A percentile compares a stretch with the other conserved stretches of the same genome.
phyloP scores from a whole-genome alignment of 2,329 filamentous ascomycete genomes.

The Phyllosticta paracitricarpa region DNA sequence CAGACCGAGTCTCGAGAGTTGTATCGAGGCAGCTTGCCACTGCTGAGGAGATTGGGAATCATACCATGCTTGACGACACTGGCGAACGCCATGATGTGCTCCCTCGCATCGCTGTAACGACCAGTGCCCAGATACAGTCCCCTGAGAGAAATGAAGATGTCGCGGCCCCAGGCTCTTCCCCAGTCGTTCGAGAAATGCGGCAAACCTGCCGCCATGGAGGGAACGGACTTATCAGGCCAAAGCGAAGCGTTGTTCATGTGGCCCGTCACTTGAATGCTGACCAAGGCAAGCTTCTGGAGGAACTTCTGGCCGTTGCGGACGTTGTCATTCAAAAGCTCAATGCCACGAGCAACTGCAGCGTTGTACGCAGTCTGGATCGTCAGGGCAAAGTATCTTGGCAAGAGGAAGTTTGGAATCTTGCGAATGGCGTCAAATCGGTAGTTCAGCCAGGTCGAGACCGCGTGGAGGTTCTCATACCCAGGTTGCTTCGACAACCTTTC shows the following conservation, averaged over 20 bases:
- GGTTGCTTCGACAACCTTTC: slow-evolving; percentile 58
- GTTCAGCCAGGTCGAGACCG: slow-evolving; percentile 67
- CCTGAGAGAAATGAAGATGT: slow-evolving; percentile 91
- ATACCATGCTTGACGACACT: slow-evolving; percentile 97
- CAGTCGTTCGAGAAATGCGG: slow-evolving; percentile 91
- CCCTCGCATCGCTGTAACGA: slow-evolving; percentile 76
- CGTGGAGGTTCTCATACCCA: slow-evolving; percentile 52
- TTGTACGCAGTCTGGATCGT: slow-evolving; percentile 80
- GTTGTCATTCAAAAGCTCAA: slow-evolving; percentile 69
- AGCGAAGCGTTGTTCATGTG: slow-evolving; percentile 83
- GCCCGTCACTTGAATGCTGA: slow-evolving; percentile 84
- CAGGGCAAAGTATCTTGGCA: slow-evolving; percentile 88
- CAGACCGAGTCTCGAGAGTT: slow-evolving; percentile 94
- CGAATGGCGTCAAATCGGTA: slow-evolving; percentile 80
- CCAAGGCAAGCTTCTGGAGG: slow-evolving; percentile 77
- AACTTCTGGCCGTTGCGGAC: slow-evolving; percentile 79
- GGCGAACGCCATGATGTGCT: slow-evolving; percentile 90
- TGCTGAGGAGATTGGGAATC: slow-evolving; percentile 88
- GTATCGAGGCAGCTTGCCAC: slow-evolving; percentile 78
- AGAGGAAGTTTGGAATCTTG: slow-evolving; percentile 73
- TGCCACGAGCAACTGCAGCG: slow-evolving; percentile 66
- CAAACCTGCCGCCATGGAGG: slow-evolving; percentile 80
- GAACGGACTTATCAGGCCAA: slow-evolving; percentile 75
- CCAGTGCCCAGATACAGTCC: slow-evolving; percentile 88
- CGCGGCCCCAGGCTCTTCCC: slow-evolving; percentile 94